phyloP scores from a whole-genome alignment of 306 rosid genomes.

The Quercus robur region DNA sequence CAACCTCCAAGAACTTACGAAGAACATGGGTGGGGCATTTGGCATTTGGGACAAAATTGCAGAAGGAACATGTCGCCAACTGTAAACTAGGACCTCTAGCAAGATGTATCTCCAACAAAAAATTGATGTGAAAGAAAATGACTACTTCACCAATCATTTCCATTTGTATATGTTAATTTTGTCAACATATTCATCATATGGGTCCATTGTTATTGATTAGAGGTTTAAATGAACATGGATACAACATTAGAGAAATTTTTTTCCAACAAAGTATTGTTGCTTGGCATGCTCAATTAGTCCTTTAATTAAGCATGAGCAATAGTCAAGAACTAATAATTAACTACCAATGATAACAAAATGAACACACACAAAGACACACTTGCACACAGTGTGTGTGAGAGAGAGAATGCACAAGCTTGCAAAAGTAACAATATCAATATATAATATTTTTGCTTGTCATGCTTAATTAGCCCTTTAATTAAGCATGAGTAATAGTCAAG shows the following conservation, averaged over 20 bases:
- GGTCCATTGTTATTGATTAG: not conserved
- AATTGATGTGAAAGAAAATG: conserved; percentile 15
- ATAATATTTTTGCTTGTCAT: not conserved
- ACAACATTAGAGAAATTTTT: not conserved
- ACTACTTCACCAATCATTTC: not conserved
- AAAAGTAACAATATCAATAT: too few relatives aligned
- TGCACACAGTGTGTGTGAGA: too few relatives aligned
- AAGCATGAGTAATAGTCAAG: not conserved
- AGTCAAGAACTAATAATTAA: not conserved
- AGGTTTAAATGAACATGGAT: not conserved
- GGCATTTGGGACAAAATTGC: conserved; percentile 21
- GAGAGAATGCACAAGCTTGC: too few relatives aligned
- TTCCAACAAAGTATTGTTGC: not conserved
- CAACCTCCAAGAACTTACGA: conserved; percentile 34
- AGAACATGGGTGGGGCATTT: conserved; percentile 22
- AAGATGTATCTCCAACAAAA: conserved; percentile 11
- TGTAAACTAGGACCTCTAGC: conserved; percentile 7
- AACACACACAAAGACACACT: too few relatives aligned
- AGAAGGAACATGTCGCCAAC: conserved; percentile 24
- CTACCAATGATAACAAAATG: not conserved
- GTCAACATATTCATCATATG: not conserved
- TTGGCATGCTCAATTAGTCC: not conserved
- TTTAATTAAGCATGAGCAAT: not conserved
- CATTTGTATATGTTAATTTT: not conserved
- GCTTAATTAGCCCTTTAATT: not conserved